These are phyloP conservation scores for Gillenia trifoliata DNA, from an alignment of 306 rosid species.

Conservation along the genomic window DNA sequence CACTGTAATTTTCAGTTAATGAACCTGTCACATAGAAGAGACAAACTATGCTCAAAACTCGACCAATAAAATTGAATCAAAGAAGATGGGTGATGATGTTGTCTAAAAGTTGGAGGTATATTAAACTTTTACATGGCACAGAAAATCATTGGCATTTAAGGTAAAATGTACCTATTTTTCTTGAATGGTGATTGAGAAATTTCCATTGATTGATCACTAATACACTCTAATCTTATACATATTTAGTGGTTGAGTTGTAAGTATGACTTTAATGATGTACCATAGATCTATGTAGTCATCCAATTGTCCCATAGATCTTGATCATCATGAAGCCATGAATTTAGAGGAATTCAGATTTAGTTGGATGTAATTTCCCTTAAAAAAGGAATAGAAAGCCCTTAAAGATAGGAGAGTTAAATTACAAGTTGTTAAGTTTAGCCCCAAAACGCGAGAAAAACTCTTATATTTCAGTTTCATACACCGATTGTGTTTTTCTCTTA, in stretches of 20 bases:
- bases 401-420: background rate
- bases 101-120: background rate
- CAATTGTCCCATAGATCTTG: background rate
- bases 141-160: background rate
- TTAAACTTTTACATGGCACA: background rate
- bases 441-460: background rate
- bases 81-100: background rate
- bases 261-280: background rate
- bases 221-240: background rate
- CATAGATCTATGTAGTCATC: background rate
- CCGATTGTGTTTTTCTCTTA: background rate
- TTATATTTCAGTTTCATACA: background rate
- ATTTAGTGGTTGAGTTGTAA: background rate
- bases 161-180: background rate
- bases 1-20: no score
- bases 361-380: background rate
- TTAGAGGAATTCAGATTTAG: conserved; percentile 8
- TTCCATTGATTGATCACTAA: background rate
- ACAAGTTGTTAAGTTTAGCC: background rate
- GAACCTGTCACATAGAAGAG: background rate
- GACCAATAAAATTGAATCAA: background rate
- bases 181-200: background rate
- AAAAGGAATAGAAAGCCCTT: conserved; percentile 4
- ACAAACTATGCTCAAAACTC: background rate
- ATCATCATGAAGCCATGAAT: background rate